Base-by-base conservation (phyloP, 306 rosid genomes). In the Erythrophleum fordii region DNA sequence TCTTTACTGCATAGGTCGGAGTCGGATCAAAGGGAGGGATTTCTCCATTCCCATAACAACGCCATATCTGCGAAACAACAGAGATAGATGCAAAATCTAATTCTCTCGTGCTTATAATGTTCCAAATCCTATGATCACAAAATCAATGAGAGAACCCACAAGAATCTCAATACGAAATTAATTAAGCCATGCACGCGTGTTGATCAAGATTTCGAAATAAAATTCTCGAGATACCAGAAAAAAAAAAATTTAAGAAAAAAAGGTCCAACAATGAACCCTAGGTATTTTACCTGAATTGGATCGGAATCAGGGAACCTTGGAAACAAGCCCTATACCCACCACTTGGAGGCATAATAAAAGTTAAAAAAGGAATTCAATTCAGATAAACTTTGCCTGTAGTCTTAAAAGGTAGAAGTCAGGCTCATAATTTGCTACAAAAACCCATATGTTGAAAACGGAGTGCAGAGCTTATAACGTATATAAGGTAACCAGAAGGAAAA, bases 251-350 rank as follows among this genome's bases (percentile, higher is more conserved):
- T n/a, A n/a, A n/a, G 46, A 8, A 7, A 11, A 31, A 34, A 4
- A 29, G 25, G 20, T 25, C 16, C 0, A 5, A 37, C 11, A 60
- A 6, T 20, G 35, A 28, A 6, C 4, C 31, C 14, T 29, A 39
- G 6, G 58, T 72, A 81, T 69, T 74, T 55, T 20, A 75, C 83
- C 79, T 28, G 75, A 72, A 73, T 53, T 85, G 73, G 70, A 69
- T 10, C 45, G 56, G 56, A 69, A 82, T 46, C n/a, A 11, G 26
- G 31, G 51, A 80, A 70, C 73, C 69, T 79, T 46, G 34, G 16
- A 23, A 39, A 3, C 42, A 39, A 39, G 42, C 25, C 60, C 9
- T n/a, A 53, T n/a, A 20, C 60, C 13, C 20, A 53, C 5, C 26
- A 53, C 28, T 13, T 23, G 17, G 16, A 23, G 31, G 14, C 64